A percentile compares a stretch with the other conserved stretches of the same genome.
These are phyloP conservation scores for Cystobasidium pallidum DNA, from an alignment of 1,284 basidiomycete genomes.

Conservation along the genomic window DNA sequence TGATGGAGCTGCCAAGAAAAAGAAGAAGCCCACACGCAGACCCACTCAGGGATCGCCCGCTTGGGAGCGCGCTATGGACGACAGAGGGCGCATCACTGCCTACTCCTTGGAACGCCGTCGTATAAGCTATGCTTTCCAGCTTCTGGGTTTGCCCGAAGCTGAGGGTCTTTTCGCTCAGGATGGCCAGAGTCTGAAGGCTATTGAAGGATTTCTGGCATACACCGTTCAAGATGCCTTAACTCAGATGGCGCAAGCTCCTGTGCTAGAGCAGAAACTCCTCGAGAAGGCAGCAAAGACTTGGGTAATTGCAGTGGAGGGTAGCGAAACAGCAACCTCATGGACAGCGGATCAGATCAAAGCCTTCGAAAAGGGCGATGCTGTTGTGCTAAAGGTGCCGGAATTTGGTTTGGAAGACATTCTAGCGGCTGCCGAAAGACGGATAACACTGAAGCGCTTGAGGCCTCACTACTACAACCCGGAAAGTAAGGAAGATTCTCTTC, in stretches of 20 bases:
- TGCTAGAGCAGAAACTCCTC: too few relatives aligned
- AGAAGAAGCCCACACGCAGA: neutral
- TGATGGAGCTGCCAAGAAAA: too few relatives aligned
- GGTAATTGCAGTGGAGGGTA: neutral
- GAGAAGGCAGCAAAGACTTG: too few relatives aligned
- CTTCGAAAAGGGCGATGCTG: neutral
- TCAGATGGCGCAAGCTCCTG: too few relatives aligned
- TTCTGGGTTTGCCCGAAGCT: neutral
- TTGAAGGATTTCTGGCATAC: neutral
- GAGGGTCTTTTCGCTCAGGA: neutral
- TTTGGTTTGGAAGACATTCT: neutral
- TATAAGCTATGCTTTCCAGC: neutral
- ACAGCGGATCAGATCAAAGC: neutral
- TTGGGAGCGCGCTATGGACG: slow-evolving; percentile 13
- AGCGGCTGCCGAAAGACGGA: slow-evolving; percentile 1
- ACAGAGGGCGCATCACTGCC: neutral
- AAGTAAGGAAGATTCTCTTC: neutral
- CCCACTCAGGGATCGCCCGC: neutral
- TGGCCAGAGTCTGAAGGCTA: too few relatives aligned
- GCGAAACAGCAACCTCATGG: neutral
- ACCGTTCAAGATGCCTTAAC: neutral
- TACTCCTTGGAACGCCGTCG: neutral
- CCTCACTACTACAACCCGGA: neutral
- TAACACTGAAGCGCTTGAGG: neutral
- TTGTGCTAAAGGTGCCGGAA: neutral